These are phyloP conservation scores for Dactylellina parvicollis DNA, from an alignment of 2,329 filamentous ascomycete species.

Conservation along the genomic window DNA sequence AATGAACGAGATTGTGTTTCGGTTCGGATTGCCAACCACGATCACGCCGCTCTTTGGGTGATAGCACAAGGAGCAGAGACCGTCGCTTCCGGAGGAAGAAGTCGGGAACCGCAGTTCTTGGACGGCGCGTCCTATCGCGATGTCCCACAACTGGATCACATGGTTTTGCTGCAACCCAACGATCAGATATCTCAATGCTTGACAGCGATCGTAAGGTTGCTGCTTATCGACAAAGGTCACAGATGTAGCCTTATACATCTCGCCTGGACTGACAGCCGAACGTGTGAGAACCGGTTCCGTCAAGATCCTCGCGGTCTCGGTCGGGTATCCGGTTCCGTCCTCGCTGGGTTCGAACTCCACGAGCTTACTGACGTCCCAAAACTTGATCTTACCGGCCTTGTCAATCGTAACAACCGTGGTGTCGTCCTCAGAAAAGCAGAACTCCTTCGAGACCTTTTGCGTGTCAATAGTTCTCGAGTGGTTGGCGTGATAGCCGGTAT, in stretches of 20 bases:
- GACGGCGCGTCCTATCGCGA: conserved; percentile 91
- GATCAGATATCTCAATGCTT: conserved; percentile 91
- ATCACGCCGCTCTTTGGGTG: conserved; percentile 93
- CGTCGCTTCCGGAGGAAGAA: conserved; percentile 86
- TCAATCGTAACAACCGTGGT: conserved; percentile 93
- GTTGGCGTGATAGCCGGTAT: conserved; percentile 84
- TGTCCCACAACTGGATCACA: conserved; percentile 96
- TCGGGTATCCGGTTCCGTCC: conserved; percentile 62
- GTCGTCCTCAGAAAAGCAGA: conserved; percentile 96
- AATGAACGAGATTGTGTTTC: conserved; percentile 97
- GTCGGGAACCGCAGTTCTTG: conserved; percentile 97
- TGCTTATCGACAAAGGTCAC: conserved; percentile 96
- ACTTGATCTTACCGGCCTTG: conserved; percentile 94
- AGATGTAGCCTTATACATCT: conserved; percentile 97
- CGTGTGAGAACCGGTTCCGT: conserved; percentile 87
- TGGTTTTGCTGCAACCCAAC: conserved; percentile 99
- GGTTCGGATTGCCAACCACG: conserved; percentile 91
- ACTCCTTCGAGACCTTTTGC: conserved; percentile 97
- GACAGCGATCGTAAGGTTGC: conserved; percentile 87
- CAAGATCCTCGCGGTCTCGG: conserved; percentile 71
- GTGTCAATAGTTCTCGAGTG: conserved; percentile 93
- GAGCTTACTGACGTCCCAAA: conserved; percentile 94
- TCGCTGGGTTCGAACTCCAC: conserved; percentile 65
- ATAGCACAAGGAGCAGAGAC: conserved; percentile 97
- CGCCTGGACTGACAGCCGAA: conserved; percentile 82